Conservation (phyloP, 495 filamentous ascomycete species). For the Penicillium turbatum region DNA sequence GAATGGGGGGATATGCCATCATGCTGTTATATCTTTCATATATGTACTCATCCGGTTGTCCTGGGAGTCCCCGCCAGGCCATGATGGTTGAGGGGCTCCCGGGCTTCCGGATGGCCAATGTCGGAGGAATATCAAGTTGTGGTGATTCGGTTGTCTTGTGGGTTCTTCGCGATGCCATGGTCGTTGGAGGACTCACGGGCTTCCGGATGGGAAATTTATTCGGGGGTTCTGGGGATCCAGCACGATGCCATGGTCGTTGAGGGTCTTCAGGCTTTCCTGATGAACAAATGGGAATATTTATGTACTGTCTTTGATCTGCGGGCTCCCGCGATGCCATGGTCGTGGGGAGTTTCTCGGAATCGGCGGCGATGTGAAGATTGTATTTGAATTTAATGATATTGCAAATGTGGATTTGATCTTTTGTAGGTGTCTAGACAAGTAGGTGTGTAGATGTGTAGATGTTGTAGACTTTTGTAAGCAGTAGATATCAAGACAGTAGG, state of each 20-base stretch:
- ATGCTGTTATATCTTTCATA: not conserved
- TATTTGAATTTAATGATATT: not conserved
- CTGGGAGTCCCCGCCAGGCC: not conserved
- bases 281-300: not conserved
- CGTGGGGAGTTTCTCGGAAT: not conserved
- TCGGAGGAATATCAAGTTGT: no score
- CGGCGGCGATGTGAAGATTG: not conserved
- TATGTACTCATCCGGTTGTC: not conserved
- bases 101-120: not conserved
- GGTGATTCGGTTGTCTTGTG: not conserved
- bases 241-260: constrained; percentile 9
- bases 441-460: no score
- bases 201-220: not conserved
- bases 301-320: not conserved
- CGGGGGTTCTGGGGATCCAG: not conserved
- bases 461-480: no score
- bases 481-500: no score
- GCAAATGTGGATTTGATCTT: no score
- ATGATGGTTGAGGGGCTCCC: not conserved
- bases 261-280: not conserved
- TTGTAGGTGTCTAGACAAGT: no score
- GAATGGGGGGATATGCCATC: constrained; percentile 2
- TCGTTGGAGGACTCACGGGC: not conserved
- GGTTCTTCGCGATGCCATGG: constrained; percentile 6
- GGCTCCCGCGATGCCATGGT: constrained; percentile 4